Conservation (phyloP, 75 land plant species). For the Cupressus sempervirens region DNA sequence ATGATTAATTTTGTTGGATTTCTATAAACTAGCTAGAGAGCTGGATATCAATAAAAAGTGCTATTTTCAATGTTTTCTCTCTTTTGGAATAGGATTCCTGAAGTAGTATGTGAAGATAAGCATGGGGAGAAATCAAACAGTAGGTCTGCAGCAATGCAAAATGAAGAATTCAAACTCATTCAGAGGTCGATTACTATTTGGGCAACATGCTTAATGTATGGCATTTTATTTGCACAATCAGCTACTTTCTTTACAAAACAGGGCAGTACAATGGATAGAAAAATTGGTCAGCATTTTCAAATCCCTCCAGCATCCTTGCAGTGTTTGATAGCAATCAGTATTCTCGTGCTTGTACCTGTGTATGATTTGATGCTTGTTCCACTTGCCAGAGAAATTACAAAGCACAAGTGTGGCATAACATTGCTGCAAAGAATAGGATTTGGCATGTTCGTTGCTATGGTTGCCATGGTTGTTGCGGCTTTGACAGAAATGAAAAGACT, state of each 20-base stretch:
- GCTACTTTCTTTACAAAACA: slow-evolving; percentile 37
- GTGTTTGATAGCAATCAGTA: slow-evolving; percentile 24
- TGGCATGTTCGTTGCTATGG: slow-evolving; percentile 48
- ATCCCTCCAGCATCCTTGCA: slow-evolving; percentile 38
- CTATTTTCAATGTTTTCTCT: not conserved
- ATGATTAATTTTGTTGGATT: not conserved
- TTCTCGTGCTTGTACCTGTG: slow-evolving; percentile 30
- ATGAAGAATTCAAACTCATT: not conserved
- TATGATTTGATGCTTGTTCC: slow-evolving; percentile 43
- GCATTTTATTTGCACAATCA: slow-evolving; percentile 28
- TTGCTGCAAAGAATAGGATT: slow-evolving; percentile 67
- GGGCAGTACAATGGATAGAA: slow-evolving; percentile 30
- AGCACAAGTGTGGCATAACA: slow-evolving; percentile 25
- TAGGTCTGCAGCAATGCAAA: not conserved
- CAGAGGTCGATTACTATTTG: slow-evolving; percentile 28
- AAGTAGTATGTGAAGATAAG: not conserved
- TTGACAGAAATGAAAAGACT: slow-evolving; percentile 51
- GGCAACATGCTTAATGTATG: slow-evolving; percentile 26
- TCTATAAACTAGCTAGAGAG: not conserved
- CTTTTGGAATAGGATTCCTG: not conserved
- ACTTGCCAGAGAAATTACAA: slow-evolving; percentile 19
- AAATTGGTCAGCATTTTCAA: slow-evolving; percentile 10
- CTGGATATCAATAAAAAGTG: not conserved
- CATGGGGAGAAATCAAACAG: not conserved
- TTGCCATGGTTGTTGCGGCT: slow-evolving; percentile 68